A percentile compares a stretch with the other conserved stretches of the same genome.
These are phyloP conservation scores for Candida anutae DNA, from an alignment of 1,139 yeast species.

Conservation along the genomic window DNA sequence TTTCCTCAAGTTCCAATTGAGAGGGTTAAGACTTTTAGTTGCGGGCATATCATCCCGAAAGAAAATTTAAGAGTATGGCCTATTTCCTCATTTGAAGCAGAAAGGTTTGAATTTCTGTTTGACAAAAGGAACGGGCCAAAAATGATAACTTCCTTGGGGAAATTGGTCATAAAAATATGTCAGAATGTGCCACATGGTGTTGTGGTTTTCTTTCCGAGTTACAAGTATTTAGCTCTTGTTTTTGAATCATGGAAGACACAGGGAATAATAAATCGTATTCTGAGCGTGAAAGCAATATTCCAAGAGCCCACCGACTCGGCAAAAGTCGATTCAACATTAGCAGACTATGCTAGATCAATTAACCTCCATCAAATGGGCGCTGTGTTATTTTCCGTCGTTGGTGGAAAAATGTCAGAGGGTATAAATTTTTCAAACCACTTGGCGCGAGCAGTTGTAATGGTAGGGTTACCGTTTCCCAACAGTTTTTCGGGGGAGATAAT, in stretches of 20 bases:
- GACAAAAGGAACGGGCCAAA: constrained; percentile 43
- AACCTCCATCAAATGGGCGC: constrained; percentile 43
- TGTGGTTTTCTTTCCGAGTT: constrained; percentile 82
- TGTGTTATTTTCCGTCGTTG: constrained; percentile 75
- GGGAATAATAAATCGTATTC: constrained; percentile 24
- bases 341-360: constrained; percentile 39
- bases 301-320: constrained; percentile 45
- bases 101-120: constrained; percentile 59
- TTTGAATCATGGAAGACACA: constrained; percentile 42
- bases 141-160: constrained; percentile 50
- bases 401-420: constrained; percentile 92
- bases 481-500: constrained; percentile 75
- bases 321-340: constrained; percentile 38
- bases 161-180: constrained; percentile 34
- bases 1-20: constrained; percentile 47
- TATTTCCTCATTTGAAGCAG: constrained; percentile 19
- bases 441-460: constrained; percentile 81
- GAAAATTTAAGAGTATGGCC: constrained; percentile 58
- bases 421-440: constrained; percentile 82
- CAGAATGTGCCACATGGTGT: constrained; percentile 61
- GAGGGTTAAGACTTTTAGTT: constrained; percentile 50
- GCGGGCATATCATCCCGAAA: constrained; percentile 81
- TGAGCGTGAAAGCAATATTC: constrained; percentile 37
- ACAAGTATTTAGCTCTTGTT: constrained; percentile 54
- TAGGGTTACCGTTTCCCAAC: constrained; percentile 90